phyloP scores from a whole-genome alignment of 805 yeast species.

The Ogataea naganishii region DNA sequence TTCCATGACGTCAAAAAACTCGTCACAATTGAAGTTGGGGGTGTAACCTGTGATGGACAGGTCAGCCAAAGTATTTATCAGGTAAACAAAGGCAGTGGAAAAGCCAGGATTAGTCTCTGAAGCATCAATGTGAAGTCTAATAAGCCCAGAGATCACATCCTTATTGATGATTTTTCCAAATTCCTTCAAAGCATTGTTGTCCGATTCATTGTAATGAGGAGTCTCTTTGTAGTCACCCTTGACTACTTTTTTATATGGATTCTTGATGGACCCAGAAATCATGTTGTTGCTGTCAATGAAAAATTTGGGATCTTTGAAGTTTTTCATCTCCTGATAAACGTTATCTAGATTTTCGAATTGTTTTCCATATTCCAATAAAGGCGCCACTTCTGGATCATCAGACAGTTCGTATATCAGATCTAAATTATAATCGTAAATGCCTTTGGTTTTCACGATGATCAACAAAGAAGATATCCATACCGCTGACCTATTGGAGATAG shows the following conservation, averaged over 20 bases:
- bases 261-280: constrained; percentile 77
- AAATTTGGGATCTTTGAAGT: constrained; percentile 35
- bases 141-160: constrained; percentile 49
- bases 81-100: constrained; percentile 54
- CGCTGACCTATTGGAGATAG: constrained; percentile 48
- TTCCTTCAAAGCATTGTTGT: constrained; percentile 28
- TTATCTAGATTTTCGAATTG: too few relatives aligned
- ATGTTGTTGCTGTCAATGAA: constrained; percentile 50
- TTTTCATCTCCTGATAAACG: constrained; percentile 42
- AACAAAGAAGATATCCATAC: constrained; percentile 50
- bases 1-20: constrained; percentile 41
- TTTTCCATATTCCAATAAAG: constrained; percentile 31
- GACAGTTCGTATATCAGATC: constrained; percentile 32
- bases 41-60: constrained; percentile 38
- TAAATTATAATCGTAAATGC: constrained; percentile 24
- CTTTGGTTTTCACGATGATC: constrained; percentile 35
- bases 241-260: constrained; percentile 39
- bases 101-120: constrained; percentile 63
- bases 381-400: constrained; percentile 25
- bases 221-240: constrained; percentile 19
- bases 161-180: constrained; percentile 40
- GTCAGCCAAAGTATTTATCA: constrained; percentile 41
- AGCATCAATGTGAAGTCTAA: constrained; percentile 49
- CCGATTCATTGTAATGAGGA: constrained; percentile 30
- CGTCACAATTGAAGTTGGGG: constrained; percentile 35